Conservation (phyloP, 805 yeast genomes). For the Pichia ethanolica region DNA sequence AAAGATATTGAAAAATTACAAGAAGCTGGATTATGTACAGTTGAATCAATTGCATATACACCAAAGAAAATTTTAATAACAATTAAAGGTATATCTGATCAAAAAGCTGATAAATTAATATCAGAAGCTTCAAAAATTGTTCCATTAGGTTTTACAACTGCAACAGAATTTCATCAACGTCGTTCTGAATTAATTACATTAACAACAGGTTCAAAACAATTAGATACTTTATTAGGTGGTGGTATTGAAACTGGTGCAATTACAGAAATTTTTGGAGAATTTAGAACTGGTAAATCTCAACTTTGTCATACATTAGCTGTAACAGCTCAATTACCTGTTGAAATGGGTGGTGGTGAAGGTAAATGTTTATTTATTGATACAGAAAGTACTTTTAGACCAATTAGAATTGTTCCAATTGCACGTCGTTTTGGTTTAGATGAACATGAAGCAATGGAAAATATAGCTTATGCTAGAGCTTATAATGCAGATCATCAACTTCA, state of each 20-base stretch:
- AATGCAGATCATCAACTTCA: constrained; percentile 94
- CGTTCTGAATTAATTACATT: constrained; percentile 86
- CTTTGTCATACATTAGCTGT: constrained; percentile 94
- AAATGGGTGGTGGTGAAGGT: constrained; percentile 98
- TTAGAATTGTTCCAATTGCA: constrained; percentile 81
- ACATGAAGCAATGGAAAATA: constrained; percentile 91
- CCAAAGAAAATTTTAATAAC: constrained; percentile 71
- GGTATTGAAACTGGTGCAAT: constrained; percentile 97
- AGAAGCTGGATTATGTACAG: constrained; percentile 82
- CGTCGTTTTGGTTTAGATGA: constrained; percentile 87
- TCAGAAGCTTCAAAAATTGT: constrained; percentile 80
- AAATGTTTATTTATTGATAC: constrained; percentile 94
- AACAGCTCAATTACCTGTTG: constrained; percentile 92
- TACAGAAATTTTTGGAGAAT: constrained; percentile 95
- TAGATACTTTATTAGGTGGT: constrained; percentile 90
- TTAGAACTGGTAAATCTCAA: constrained; percentile 96
- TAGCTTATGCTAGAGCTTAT: constrained; percentile 95
- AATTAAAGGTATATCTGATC: constrained; percentile 91
- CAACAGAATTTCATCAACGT: constrained; percentile 86
- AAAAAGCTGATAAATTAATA: constrained; percentile 82
- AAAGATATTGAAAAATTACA: constrained; percentile 73
- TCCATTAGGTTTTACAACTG: constrained; percentile 96
- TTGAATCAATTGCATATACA: constrained; percentile 87
- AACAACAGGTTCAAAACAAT: constrained; percentile 91
- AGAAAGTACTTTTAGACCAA: constrained; percentile 94